Base-by-base conservation (phyloP, 192 early-diverging fungal genomes). In the Umbelopsis sp. region DNA sequence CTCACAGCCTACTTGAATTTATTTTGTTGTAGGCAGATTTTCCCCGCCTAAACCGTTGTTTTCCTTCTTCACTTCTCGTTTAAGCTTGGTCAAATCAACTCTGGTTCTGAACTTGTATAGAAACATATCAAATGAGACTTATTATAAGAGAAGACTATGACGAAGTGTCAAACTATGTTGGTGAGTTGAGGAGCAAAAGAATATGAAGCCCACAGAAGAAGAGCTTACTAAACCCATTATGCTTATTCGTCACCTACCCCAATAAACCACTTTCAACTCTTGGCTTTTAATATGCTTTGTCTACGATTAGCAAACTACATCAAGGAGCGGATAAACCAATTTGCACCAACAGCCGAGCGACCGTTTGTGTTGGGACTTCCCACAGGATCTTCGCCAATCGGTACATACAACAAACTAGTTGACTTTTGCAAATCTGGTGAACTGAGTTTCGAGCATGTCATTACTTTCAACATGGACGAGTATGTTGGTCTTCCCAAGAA, bases 381-480 rank as follows among this genome's bases (percentile, higher is more conserved):
- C 41, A 94, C 93, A 11, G 93, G 93, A 49, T 91, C 91, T 16
- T 93, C 91, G 9, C 93, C 93, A 6, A 80, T 93, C 51, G 90
- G 89, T 55, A 86, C 90, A 23, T 94, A 94, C 82, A 91, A 89
- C 80, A 86, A 88, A 49, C 80, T 94, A 41, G 93, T 94, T 48
- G 78, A 88, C 74, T 85, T 88, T 80, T 73, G 58, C 35, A 67
- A 73, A 33, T 37, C 65, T 21, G 72, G 72, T n/a, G 72, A 73
- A 22, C 53, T 73, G 0, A 68, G 66, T n/a, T 73, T 73, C 33
- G 72, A 73, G 80, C 72, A 94, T 66, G 90, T 93, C 12, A 86
- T 94, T 48, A 90, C 91, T 13, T 94, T 94, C 83, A 94, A 94
- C 82, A 94, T 94, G 93, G 93, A 94, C 75, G 91, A 94, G 61